Percentiles rank a stretch among this genome's conserved stretches.
Evolutionary conservation across 441 rosid species (phyloP).

Genomic region (Gossypium schwendimanii): DNA sequence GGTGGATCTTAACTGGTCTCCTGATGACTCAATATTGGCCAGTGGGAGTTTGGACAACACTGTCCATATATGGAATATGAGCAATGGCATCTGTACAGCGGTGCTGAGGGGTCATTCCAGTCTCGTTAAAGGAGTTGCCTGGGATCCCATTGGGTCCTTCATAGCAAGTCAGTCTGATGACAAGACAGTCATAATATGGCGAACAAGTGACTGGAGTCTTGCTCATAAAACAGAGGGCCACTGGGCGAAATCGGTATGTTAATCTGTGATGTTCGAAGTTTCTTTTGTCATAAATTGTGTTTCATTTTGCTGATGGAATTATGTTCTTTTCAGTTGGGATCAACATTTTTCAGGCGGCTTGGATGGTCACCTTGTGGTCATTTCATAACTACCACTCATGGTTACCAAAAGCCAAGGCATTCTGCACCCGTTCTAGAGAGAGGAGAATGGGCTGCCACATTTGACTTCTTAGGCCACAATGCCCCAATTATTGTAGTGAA

Average conservation of each 20-base stretch:
- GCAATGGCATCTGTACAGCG: conserved; percentile 83
- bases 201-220: conserved; percentile 95
- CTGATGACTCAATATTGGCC: conserved; percentile 88
- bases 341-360: conserved; percentile 95
- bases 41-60: conserved; percentile 98
- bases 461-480: conserved; percentile 95
- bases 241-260: conserved; percentile 93
- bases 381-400: conserved; percentile 93
- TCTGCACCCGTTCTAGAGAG: conserved; percentile 97
- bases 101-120: conserved; percentile 96
- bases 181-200: conserved; percentile 95
- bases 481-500: conserved; percentile 91
- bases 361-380: conserved; percentile 99
- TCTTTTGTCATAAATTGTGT: conserved; percentile 6
- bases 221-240: conserved; percentile 95
- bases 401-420: conserved; percentile 98
- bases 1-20: conserved; percentile 99
- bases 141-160: conserved; percentile 99
- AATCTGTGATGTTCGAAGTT: conserved; percentile 4
- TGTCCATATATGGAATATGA: conserved; percentile 88
- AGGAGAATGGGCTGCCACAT: conserved; percentile 96
- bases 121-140: conserved; percentile 92
- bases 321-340: conserved; percentile 65
- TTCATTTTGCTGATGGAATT: conserved; percentile 19
- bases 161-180: conserved; percentile 98